Conservation (phyloP, 805 yeast genomes). For the Yamadazyma phyllophila region DNA sequence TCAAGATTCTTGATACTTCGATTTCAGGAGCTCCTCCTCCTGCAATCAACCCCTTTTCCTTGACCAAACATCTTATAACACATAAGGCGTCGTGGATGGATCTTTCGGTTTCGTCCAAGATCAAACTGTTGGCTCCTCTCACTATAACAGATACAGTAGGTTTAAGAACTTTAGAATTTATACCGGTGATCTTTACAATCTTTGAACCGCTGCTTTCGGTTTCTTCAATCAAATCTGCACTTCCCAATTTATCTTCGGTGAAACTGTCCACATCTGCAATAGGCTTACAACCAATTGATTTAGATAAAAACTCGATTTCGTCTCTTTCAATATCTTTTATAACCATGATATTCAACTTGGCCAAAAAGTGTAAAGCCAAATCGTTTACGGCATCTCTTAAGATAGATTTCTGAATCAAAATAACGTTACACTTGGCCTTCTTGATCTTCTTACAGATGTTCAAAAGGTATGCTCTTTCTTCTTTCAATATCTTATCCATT, state of each 20-base stretch:
- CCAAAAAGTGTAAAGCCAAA: constrained; percentile 87
- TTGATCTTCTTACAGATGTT: constrained; percentile 95
- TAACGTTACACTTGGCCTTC: constrained; percentile 92
- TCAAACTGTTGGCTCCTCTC: constrained; percentile 90
- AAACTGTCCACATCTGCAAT: constrained; percentile 93
- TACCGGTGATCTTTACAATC: constrained; percentile 84
- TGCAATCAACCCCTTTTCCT: constrained; percentile 85
- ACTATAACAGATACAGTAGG: constrained; percentile 87
- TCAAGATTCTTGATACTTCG: constrained; percentile 74
- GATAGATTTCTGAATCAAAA: constrained; percentile 88
- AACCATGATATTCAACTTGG: constrained; percentile 91
- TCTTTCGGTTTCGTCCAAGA: constrained; percentile 95
- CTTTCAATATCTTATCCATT: constrained; percentile 97
- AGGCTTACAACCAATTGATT: constrained; percentile 90
- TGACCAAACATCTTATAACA: constrained; percentile 84
- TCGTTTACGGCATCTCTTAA: constrained; percentile 94
- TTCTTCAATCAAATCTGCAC: constrained; percentile 92
- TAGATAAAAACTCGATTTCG: constrained; percentile 85
- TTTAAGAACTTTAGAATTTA: constrained; percentile 48
- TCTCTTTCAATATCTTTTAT: constrained; percentile 95
- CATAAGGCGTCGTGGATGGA: constrained; percentile 97
- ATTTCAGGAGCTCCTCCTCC: constrained; percentile 99
- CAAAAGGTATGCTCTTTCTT: constrained; percentile 92
- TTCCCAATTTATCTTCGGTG: constrained; percentile 88
- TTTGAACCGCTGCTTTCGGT: constrained; percentile 85